These are phyloP conservation scores for Pseudocercospora crystallina DNA, from an alignment of 2,329 filamentous ascomycete species.

Conservation along the genomic window DNA sequence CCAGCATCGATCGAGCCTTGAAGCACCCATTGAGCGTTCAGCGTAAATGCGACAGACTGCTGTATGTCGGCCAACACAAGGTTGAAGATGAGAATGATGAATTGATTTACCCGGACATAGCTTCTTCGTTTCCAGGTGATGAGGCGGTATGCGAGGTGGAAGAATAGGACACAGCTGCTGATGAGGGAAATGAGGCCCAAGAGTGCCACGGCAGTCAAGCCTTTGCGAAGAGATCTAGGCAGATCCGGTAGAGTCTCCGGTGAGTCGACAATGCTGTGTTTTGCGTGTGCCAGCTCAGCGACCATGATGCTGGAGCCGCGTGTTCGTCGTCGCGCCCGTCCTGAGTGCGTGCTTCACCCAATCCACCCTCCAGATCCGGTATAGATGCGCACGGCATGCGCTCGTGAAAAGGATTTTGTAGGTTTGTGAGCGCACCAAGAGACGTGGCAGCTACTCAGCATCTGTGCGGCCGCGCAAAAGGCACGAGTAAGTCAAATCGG, in stretches of 20 bases:
- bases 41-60: slow-evolving; percentile 62
- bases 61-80: slow-evolving; percentile 66
- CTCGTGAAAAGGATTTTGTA: no score
- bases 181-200: slow-evolving; percentile 50
- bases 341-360: no score
- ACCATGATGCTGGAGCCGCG: no score
- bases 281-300: no score
- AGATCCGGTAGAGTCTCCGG: slow-evolving; percentile 24
- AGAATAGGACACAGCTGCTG: slow-evolving; percentile 44
- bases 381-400: no score
- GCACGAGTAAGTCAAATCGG: no score
- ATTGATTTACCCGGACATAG: slow-evolving; percentile 55
- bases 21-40: slow-evolving; percentile 60
- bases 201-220: slow-evolving; percentile 48
- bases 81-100: slow-evolving; percentile 67
- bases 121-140: slow-evolving; percentile 40
- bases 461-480: no score
- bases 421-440: no score
- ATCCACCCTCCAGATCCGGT: no score
- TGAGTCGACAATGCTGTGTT: background rate
- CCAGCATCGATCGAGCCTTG: slow-evolving; percentile 54
- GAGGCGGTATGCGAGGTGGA: slow-evolving; percentile 49
- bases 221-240: slow-evolving; percentile 37
- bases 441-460: no score
- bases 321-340: no score